Conservation (phyloP, 2,329 filamentous ascomycete genomes). For the Colletotrichum caudatum region DNA sequence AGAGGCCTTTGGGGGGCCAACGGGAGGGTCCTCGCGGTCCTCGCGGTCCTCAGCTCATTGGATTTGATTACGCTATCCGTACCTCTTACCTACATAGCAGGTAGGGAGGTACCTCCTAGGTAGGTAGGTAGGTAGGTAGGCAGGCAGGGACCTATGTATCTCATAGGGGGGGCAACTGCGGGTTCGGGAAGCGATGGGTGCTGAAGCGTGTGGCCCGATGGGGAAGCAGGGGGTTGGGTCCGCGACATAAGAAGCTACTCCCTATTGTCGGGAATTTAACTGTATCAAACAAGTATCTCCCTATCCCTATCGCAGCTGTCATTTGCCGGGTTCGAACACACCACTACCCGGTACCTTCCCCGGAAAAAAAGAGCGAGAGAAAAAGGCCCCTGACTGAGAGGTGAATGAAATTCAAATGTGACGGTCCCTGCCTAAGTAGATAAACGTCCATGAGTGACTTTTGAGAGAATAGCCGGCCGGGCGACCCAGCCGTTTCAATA, state of each 20-base stretch:
- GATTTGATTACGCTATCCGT: conserved; percentile 21
- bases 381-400: conserved; percentile 12
- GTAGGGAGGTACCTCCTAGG: too few species aligned
- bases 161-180: conserved; percentile 16
- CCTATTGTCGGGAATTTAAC: fast-evolving
- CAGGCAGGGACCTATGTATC: too few species aligned
- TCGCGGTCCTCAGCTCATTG: conserved; percentile 36
- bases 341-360: conserved; percentile 27
- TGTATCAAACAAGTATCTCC: background rate
- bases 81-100: too few species aligned
- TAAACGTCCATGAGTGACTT: background rate
- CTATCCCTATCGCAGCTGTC: conserved; percentile 3
- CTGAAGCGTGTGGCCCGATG: conserved; percentile 21
- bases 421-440: conserved; percentile 6
- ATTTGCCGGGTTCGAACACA: conserved; percentile 21
- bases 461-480: background rate
- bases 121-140: too few species aligned
- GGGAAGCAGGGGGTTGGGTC: background rate
- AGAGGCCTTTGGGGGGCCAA: conserved; percentile 22
- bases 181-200: conserved; percentile 18
- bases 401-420: conserved; percentile 5
- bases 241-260: conserved; percentile 18
- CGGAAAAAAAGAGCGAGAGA: conserved; percentile 3
- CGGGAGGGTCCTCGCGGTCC: conserved; percentile 35
- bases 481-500: background rate